Conservation (phyloP, 371 early-diverging fungal species). For the Mucor indicus region DNA sequence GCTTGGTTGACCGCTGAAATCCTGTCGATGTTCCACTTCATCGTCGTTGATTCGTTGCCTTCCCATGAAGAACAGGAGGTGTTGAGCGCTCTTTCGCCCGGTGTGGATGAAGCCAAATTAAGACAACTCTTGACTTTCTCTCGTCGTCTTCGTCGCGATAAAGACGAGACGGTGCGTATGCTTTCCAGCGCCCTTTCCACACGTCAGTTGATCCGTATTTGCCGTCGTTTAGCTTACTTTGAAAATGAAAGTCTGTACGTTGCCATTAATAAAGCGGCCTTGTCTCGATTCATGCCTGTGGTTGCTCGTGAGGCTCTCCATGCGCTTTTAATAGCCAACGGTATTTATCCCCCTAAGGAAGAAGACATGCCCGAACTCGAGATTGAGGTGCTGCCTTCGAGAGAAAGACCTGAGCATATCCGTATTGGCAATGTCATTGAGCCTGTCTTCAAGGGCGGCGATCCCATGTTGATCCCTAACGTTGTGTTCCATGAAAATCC, state of each 20-base stretch:
- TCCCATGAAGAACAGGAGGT: conserved; percentile 64
- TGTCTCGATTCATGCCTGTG: conserved; percentile 75
- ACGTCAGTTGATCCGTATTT: conserved; percentile 77
- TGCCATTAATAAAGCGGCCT: conserved; percentile 71
- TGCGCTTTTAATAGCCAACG: conserved; percentile 57
- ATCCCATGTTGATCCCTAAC: conserved; percentile 69
- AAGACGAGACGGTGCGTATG: conserved; percentile 64
- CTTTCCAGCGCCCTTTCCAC: conserved; percentile 68
- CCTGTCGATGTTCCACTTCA: conserved; percentile 70
- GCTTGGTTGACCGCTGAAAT: conserved; percentile 75
- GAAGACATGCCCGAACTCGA: conserved; percentile 28
- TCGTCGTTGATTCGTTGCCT: conserved; percentile 67
- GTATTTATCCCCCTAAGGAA: conserved; percentile 51
- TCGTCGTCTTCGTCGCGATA: conserved; percentile 59
- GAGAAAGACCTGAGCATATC: conserved; percentile 47
- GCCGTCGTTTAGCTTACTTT: conserved; percentile 67
- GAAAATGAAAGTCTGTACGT: conserved; percentile 66
- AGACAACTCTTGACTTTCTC: conserved; percentile 62
- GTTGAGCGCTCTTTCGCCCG: conserved; percentile 60
- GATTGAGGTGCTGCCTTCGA: conserved; percentile 58
- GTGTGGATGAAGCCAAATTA: conserved; percentile 56
- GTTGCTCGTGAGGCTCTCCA: conserved; percentile 69
- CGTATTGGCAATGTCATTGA: conserved; percentile 58
- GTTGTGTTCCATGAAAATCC: conserved; percentile 78
- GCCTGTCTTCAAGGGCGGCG: conserved; percentile 54